Evolutionary conservation across 1,139 yeast genomes (phyloP).

Genomic region (Suhomyces choctaworum): DNA sequence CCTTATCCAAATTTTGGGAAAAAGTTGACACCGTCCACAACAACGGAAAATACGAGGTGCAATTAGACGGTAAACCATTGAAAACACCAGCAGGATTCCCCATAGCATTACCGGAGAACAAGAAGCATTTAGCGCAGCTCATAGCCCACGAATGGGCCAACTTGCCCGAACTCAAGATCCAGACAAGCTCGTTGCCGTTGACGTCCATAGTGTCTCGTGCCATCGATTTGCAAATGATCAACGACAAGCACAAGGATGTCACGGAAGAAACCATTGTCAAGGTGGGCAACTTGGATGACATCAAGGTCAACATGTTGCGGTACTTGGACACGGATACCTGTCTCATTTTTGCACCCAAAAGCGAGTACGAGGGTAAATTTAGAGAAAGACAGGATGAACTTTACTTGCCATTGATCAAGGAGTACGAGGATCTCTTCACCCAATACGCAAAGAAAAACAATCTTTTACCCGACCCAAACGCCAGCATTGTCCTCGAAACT

Average conservation of each 20-base stretch:
- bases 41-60: slow-evolving; percentile 46
- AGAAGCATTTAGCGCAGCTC: slow-evolving; percentile 67
- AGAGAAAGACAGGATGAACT: slow-evolving; percentile 73
- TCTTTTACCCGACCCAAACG: slow-evolving; percentile 30
- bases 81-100: slow-evolving; percentile 83
- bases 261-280: slow-evolving; percentile 52
- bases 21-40: slow-evolving; percentile 54
- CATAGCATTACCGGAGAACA: slow-evolving; percentile 60
- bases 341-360: slow-evolving; percentile 76
- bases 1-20: slow-evolving; percentile 83
- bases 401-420: slow-evolving; percentile 71
- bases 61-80: slow-evolving; percentile 72
- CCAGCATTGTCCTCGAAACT: slow-evolving; percentile 43
- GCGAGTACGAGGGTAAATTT: slow-evolving; percentile 81
- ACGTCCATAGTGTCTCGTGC: slow-evolving; percentile 88
- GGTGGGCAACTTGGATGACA: slow-evolving; percentile 58
- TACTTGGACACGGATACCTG: slow-evolving; percentile 94
- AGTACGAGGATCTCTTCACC: slow-evolving; percentile 63
- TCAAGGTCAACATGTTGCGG: slow-evolving; percentile 61
- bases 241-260: slow-evolving; percentile 27
- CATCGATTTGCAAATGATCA: slow-evolving; percentile 58
- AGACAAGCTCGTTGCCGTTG: slow-evolving; percentile 78
- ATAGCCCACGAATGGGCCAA: slow-evolving; percentile 88
- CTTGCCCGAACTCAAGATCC: slow-evolving; percentile 68
- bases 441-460: slow-evolving; percentile 35